A percentile compares a stretch with the other conserved stretches of the same genome.
Conservation (phyloP, 2,329 filamentous ascomycete species). For the Pseudogymnoascus verrucosus region DNA sequence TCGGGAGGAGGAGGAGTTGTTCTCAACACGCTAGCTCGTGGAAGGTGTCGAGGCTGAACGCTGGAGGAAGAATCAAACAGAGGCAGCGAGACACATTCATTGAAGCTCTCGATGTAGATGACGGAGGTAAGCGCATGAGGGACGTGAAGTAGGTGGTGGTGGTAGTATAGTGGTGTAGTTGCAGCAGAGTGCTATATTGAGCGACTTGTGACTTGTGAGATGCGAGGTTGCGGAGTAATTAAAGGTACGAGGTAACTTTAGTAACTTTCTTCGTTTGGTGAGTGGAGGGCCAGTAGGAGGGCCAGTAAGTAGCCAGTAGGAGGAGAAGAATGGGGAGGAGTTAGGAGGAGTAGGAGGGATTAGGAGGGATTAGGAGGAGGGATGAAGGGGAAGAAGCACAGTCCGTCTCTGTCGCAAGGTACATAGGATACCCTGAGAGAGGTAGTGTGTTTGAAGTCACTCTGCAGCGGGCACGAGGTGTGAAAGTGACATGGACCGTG, state of each 20-base stretch:
- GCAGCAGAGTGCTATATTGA: neutral
- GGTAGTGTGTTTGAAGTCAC: neutral
- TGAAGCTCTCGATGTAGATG: neutral
- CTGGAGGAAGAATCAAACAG: neutral
- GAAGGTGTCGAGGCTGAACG: neutral
- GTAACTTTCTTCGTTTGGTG: neutral
- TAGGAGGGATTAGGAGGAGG: neutral
- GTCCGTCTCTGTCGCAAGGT: neutral
- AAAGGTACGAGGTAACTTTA: neutral
- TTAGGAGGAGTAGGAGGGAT: neutral
- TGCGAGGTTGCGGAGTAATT: constrained; percentile 1
- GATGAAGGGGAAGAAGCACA: neutral
- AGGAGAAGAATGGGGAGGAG: neutral
- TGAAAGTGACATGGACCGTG: neutral
- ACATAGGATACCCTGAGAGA: neutral
- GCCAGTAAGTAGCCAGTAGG: neutral
- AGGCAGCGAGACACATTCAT: neutral
- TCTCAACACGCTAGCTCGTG: neutral
- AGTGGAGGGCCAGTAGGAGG: neutral
- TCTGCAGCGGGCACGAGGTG: neutral
- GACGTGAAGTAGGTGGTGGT: neutral
- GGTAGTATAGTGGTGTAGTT: neutral
- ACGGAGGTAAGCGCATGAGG: neutral
- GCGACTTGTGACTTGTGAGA: constrained; percentile 1
- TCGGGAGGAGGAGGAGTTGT: neutral